Base-by-base conservation (phyloP, 495 filamentous ascomycete species). In the Aspergillus diversus region DNA sequence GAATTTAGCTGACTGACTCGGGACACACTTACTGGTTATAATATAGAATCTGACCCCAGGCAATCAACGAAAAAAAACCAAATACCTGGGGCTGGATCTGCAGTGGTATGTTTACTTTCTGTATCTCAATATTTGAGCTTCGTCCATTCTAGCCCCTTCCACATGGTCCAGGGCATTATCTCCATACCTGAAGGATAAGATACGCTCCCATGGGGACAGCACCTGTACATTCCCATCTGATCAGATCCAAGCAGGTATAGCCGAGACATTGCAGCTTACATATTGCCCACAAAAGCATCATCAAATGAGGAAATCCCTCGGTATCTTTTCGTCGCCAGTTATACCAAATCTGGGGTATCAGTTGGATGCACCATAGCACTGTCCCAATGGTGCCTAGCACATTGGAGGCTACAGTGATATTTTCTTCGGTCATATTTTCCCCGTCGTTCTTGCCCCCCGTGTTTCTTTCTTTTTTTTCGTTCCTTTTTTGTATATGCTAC, bases 41-140 rank as follows among this genome's bases (percentile, higher is more conserved):
- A 31, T 84, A 71, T 61, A 91, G 63, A 8, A 82, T 81, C 72
- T 92, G 90, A 1, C 78, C 83, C 89, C 87, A 92, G 55, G 81
- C 82, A 7, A 92, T 73, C 3, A 91, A 74, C 31, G 86, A 85
- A 15, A 92, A 81, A 12, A 77, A 72, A 63, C 85, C 83, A 65
- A 92, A 92, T 4, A 84, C 76, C 67, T 92, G 89, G 7, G 90
- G 88, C 73, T 93, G 90, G 8, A 92, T 80, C 60, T 92, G 89
- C 13, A 92, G 72, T 0, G 89, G 87, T 42, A 91, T 80, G 70
- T 92, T 93, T 75, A 93, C 90, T 62, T 87, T 79, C 79, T 92
- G 77, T 12, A 6, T 13, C 7, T 5, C 7, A n/a, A 46, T 12
- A 31, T 12, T 5, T 13, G 5, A 43, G 17, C 46, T 6, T 13